Base-by-base conservation (phyloP, 2,329 filamentous ascomycete species). In the Gaeumannomyces tritici region DNA sequence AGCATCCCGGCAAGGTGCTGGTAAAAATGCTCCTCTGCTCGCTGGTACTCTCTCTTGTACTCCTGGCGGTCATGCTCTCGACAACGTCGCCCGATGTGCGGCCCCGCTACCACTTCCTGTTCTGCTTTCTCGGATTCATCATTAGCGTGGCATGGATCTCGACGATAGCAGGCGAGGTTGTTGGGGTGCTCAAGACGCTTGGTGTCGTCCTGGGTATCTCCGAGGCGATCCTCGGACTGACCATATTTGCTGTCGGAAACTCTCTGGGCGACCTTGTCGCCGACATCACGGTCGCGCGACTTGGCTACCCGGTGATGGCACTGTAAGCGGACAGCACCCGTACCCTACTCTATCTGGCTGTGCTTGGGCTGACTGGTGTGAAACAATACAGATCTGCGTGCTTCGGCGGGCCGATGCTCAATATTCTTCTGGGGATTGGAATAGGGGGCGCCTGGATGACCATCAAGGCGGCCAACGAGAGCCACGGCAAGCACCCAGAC, bases 381-480 rank as follows among this genome's bases (percentile, higher is more conserved):
- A 54, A 15, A 28, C 35, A 6, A 12, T 4, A 64, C 65, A 85
- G 83, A 55, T 93, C 90, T 42, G 95, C 95, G 5, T 99, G 95
- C 72, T 97, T 99, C 72, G 95, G 95, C n/a, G 96, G 95, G 0
- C 95, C 95, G 0, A 93, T 99, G 91, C 83, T 99, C 55, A 99
- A 99, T 69, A 99, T 99, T 65, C 78, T 99, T 0, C 83, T 99
- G 4, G 95, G 95, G 0, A 93, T 99, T 61, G 95, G 95, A n/a
- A 80, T 98, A 4, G 90, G 89, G 29, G 95, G 95, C 21, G 83
- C 91, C 54, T 96, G 93, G 72, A 95, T 97, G 83, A 93, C 90
- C 63, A 80, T 96, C 21, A 82, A 83, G 62, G 82, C 85, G 35
- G 89, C 89, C 24, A 84, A 89, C 67, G 80, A 84, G 65, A 80